A percentile compares a stretch with the other conserved stretches of the same genome.
phyloP scores from a whole-genome alignment of 106 monocot genomes.

The Cymbidium sinense region DNA sequence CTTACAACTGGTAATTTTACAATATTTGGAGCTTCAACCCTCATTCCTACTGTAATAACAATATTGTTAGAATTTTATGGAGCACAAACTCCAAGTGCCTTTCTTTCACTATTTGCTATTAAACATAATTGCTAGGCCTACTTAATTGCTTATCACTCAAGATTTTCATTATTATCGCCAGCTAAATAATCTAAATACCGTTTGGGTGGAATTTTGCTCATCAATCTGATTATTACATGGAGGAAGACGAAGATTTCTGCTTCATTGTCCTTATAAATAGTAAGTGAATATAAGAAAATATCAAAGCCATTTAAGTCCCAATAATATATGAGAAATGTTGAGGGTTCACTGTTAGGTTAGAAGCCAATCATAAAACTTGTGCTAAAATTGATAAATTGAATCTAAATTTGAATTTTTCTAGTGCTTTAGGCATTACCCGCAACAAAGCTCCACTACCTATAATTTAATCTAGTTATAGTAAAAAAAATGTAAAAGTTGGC shows the following conservation, averaged over 20 bases:
- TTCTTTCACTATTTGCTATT: not conserved
- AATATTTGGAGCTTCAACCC: not conserved
- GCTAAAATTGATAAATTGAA: too few species aligned
- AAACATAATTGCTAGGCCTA: not conserved
- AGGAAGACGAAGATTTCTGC: not conserved
- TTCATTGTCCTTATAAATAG: not conserved
- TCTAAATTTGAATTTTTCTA: too few species aligned
- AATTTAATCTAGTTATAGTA: too few species aligned
- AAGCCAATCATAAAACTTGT: too few species aligned
- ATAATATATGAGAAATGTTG: too few species aligned
- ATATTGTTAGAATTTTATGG: not conserved
- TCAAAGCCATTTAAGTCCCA: too few species aligned
- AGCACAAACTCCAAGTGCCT: not conserved
- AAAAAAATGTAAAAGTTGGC: too few species aligned
- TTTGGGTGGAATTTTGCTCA: not conserved
- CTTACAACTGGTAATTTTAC: not conserved
- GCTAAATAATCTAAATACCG: not conserved
- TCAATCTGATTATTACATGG: not conserved
- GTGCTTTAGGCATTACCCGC: too few species aligned
- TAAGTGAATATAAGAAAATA: not conserved
- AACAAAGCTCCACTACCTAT: too few species aligned
- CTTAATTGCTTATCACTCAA: too few species aligned
- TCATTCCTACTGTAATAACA: not conserved
- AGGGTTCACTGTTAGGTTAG: too few species aligned
- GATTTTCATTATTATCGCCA: not conserved